phyloP scores from a whole-genome alignment of 768 basidiomycete species.

The Lanmaoa rubissima region DNA sequence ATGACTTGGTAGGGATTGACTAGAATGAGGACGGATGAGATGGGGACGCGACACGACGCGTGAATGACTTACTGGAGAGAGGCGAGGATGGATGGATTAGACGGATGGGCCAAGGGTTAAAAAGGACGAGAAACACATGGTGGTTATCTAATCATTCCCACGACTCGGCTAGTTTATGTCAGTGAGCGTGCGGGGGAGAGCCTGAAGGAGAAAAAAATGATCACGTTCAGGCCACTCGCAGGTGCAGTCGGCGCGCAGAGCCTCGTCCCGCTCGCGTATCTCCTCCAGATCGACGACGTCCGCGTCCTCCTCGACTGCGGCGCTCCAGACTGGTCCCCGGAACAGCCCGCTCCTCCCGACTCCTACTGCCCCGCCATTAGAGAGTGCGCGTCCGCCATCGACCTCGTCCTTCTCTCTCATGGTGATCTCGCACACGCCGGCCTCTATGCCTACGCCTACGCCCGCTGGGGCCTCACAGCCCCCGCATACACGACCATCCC shows the following conservation, averaged over 20 bases:
- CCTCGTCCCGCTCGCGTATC: conserved; percentile 71
- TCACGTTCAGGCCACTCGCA: conserved; percentile 91
- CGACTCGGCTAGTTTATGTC: conserved; percentile 16
- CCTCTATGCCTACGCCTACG: conserved; percentile 89
- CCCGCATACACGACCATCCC: conserved; percentile 94
- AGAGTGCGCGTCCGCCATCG: conserved; percentile 78
- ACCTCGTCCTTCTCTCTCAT: conserved; percentile 92
- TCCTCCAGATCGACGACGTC: conserved; percentile 93
- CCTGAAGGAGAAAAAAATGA: conserved; percentile 42
- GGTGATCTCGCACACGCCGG: conserved; percentile 89
- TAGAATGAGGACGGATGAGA: conserved; percentile 1
- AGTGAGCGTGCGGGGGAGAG: background rate
- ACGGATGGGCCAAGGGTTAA: conserved; percentile 41
- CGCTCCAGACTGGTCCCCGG: conserved; percentile 81
- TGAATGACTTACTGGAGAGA: conserved; percentile 29
- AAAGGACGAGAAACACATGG: conserved; percentile 37
- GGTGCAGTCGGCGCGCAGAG: conserved; percentile 71
- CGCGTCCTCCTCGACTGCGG: conserved; percentile 94
- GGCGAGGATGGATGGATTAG: conserved; percentile 31
- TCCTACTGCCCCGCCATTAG: conserved; percentile 65
- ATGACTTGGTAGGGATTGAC: conserved; percentile 42
- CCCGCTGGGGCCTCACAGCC: conserved; percentile 83
- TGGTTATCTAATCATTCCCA: conserved; percentile 34
- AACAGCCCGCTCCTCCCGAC: conserved; percentile 34
- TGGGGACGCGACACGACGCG: conserved; percentile 31